These are phyloP conservation scores for Sordariomycetes sp. DNA, from an alignment of 2,329 filamentous ascomycete genomes.

Conservation along the genomic window DNA sequence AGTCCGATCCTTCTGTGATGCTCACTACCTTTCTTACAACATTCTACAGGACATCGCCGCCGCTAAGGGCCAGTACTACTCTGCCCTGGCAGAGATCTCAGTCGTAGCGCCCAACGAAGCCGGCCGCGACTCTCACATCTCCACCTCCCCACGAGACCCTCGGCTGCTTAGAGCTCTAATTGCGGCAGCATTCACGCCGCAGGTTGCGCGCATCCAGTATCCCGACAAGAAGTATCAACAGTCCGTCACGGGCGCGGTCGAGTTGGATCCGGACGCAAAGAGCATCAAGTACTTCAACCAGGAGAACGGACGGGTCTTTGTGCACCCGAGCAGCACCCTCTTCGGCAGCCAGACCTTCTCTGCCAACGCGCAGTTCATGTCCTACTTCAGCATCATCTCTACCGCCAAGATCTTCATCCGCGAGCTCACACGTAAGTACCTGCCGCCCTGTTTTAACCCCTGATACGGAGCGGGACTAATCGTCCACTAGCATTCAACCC, in stretches of 20 bases:
- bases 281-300: slow-evolving; percentile 90
- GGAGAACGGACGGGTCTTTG: slow-evolving; percentile 79
- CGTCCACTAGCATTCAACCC: slow-evolving; percentile 63
- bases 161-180: not conserved
- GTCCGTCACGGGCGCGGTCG: slow-evolving; percentile 80
- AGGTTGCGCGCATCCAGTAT: slow-evolving; percentile 85
- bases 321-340: slow-evolving; percentile 81
- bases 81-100: slow-evolving; percentile 76
- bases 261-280: slow-evolving; percentile 83
- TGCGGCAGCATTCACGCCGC: slow-evolving; percentile 53
- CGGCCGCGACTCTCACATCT: slow-evolving; percentile 2
- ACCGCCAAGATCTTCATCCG: slow-evolving; percentile 88
- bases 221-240: slow-evolving; percentile 93
- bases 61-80: slow-evolving; percentile 77
- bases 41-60: slow-evolving; percentile 83
- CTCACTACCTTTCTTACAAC: slow-evolving; percentile 75
- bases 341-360: slow-evolving; percentile 77
- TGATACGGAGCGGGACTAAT: slow-evolving; percentile 6
- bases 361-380: slow-evolving; percentile 66
- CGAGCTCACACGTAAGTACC: slow-evolving; percentile 71
- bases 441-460: not conserved
- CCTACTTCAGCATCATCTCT: slow-evolving; percentile 86
- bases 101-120: slow-evolving; percentile 47
- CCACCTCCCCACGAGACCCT: slow-evolving; percentile 9
- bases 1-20: slow-evolving; percentile 69